Evolutionary conservation across 2,329 filamentous ascomycete species (phyloP), one percentile per base, ranked within the genome.

Genomic region (Fusarium cicatricum): DNA sequence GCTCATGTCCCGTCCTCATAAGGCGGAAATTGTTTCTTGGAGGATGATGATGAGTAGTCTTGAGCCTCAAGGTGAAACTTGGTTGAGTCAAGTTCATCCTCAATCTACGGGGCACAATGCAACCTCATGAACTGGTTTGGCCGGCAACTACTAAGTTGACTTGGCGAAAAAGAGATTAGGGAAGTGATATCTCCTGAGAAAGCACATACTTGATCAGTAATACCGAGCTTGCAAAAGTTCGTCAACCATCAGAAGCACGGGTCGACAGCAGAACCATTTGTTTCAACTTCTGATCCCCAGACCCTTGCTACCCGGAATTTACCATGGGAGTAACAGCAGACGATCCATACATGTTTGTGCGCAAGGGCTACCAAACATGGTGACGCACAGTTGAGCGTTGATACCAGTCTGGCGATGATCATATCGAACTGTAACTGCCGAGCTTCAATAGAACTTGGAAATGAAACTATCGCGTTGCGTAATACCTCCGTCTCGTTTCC

Each of bases 211-310:
- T 41, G 37, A 43, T 36, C 32, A 32, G 46, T 51, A 28, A 51
- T 55, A 51, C 44, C 47, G 31, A 15, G 11, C 14, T 14, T 40
- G 47, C 32, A 43, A 37, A 52, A 32, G 17, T 45, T 19, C 43
- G 33, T 40, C 21, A 37, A 37, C n/a, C 26, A 16, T 42, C 42
- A 33, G 26, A 49, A 47, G 44, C 54, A 49, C 29, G 21, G 36
- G 31, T 28, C 28, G 31, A 57, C 34, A 42, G 28, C 32, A 14
- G n/a, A 23, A n/a, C 28, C 11, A 17, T 17, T 15, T 44, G 49
- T 50, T 48, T 60, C 44, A 36, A 55, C 33, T 50, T 59, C 59
- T 49, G 41, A 51, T 58, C 41, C n/a, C 28, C 23, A 32, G 38
- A 28, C 31, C 29, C 23, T 51, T 45, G 23, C 39, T 40, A 28